These are phyloP conservation scores for Beauveria asiatica DNA, from an alignment of 2,329 filamentous ascomycete genomes.

Conservation along the genomic window DNA sequence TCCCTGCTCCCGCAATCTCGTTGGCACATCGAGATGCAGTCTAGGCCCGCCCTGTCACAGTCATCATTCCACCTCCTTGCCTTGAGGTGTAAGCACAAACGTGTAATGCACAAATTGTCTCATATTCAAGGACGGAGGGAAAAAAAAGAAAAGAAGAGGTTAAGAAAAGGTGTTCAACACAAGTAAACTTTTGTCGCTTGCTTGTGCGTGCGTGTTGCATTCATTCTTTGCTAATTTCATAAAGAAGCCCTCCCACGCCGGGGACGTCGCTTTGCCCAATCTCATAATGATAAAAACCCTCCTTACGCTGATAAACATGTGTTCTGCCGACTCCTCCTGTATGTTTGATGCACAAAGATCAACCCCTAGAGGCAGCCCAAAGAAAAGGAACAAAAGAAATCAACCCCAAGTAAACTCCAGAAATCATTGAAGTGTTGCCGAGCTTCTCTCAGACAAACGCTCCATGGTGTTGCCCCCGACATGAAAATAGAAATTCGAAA, in stretches of 20 bases:
- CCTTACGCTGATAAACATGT: not conserved
- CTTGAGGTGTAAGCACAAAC: not conserved
- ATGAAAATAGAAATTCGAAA: constrained; percentile 2
- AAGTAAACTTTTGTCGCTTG: not conserved
- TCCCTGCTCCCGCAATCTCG: not conserved
- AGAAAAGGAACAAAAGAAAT: not conserved
- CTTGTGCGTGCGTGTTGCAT: not conserved
- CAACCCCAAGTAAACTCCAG: constrained; percentile 2
- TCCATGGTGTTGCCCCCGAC: not conserved
- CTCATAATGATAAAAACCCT: not conserved
- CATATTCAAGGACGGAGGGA: not conserved
- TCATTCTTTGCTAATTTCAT: constrained; percentile 8
- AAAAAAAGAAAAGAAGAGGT: not conserved
- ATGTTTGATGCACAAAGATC: not conserved
- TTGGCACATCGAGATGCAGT: not conserved
- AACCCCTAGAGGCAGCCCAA: not conserved
- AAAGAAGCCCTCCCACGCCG: not conserved
- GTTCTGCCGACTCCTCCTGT: not conserved
- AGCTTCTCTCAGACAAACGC: constrained; percentile 2
- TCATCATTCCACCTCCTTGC: constrained; percentile 5
- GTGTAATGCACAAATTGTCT: not conserved
- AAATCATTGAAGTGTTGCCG: not conserved
- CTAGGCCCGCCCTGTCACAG: not conserved
- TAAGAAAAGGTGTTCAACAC: not conserved
- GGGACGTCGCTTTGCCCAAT: not conserved